Conservation (phyloP, 805 yeast species). For the Ogataea philodendri region DNA sequence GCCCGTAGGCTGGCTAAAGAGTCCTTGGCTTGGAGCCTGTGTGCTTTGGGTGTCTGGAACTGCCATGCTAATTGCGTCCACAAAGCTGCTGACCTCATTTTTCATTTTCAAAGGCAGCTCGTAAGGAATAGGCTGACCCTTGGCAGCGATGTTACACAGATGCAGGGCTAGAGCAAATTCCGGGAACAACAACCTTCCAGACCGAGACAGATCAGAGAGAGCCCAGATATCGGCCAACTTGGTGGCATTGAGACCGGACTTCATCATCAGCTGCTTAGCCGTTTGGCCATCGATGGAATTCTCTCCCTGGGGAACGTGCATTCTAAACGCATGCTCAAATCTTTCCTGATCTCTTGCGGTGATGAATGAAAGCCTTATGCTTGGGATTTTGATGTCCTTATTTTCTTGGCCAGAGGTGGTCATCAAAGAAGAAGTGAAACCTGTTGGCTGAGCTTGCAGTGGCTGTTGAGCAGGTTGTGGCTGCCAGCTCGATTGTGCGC, state of each 20-base stretch:
- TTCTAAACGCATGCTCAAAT: slow-evolving; percentile 79
- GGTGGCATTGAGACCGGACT: slow-evolving; percentile 73
- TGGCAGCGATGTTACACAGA: slow-evolving; percentile 72
- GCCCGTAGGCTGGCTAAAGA: slow-evolving; percentile 15
- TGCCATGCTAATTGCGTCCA: slow-evolving; percentile 80
- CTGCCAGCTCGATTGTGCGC: slow-evolving; percentile 44
- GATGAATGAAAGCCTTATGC: slow-evolving; percentile 77
- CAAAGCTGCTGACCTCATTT: slow-evolving; percentile 85
- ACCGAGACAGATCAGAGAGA: slow-evolving; percentile 80
- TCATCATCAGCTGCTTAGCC: slow-evolving; percentile 75
- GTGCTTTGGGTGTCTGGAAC: slow-evolving; percentile 50
- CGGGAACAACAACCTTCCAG: slow-evolving; percentile 85
- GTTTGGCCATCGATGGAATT: slow-evolving; percentile 65
- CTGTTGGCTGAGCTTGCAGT: slow-evolving; percentile 45
- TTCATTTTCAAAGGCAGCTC: slow-evolving; percentile 67
- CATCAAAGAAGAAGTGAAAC: slow-evolving; percentile 38
- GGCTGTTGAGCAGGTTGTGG: slow-evolving; percentile 25
- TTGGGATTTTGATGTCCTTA: slow-evolving; percentile 62
- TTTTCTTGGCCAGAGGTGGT: slow-evolving; percentile 39
- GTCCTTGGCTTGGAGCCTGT: slow-evolving; percentile 6
- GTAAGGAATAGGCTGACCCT: slow-evolving; percentile 76
- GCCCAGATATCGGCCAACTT: slow-evolving; percentile 87
- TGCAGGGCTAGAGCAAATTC: slow-evolving; percentile 93
- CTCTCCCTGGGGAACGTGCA: slow-evolving; percentile 73
- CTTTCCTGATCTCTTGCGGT: slow-evolving; percentile 82